phyloP scores from a whole-genome alignment of 495 filamentous ascomycete genomes.

The Apiosordaria backusii region DNA sequence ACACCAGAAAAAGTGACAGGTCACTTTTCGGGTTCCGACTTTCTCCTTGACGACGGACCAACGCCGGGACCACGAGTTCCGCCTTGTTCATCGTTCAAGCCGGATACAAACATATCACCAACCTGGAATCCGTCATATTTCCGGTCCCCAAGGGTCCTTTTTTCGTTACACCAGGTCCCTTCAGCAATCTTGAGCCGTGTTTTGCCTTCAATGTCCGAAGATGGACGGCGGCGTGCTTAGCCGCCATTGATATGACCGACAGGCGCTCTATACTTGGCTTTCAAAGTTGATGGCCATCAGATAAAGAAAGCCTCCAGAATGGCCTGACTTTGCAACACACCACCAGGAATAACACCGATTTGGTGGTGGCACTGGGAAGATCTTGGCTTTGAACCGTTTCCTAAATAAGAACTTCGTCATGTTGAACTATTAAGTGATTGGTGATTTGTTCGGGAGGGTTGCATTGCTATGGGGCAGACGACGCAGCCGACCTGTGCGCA shows the following conservation, averaged over 20 bases:
- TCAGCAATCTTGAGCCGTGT: constrained; percentile 30
- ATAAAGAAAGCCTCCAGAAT: constrained; percentile 1
- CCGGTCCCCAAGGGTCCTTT: constrained; percentile 13
- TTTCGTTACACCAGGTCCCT: constrained; percentile 14
- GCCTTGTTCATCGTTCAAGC: constrained; percentile 8
- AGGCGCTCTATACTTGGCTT: not conserved
- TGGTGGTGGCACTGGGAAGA: constrained; percentile 7
- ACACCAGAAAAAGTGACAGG: constrained; percentile 8
- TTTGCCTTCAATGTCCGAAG: constrained; percentile 27
- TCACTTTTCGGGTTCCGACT: not conserved
- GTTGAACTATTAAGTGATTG: constrained; percentile 2
- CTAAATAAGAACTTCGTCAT: not conserved
- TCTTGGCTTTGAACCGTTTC: constrained; percentile 2
- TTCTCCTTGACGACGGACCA: not conserved
- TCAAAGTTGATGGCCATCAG: not conserved
- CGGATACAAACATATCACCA: not conserved
- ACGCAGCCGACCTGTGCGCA: constrained; percentile 1
- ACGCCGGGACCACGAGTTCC: constrained; percentile 12
- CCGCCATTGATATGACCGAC: constrained; percentile 3
- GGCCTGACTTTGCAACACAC: constrained; percentile 1
- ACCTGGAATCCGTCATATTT: not conserved
- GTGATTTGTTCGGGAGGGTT: constrained; percentile 1
- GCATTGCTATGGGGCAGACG: constrained; percentile 5
- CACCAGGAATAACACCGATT: constrained; percentile 18
- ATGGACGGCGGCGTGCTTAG: constrained; percentile 15